phyloP scores from a whole-genome alignment of 192 early-diverging fungal species.

The Entrophospora sp. region DNA sequence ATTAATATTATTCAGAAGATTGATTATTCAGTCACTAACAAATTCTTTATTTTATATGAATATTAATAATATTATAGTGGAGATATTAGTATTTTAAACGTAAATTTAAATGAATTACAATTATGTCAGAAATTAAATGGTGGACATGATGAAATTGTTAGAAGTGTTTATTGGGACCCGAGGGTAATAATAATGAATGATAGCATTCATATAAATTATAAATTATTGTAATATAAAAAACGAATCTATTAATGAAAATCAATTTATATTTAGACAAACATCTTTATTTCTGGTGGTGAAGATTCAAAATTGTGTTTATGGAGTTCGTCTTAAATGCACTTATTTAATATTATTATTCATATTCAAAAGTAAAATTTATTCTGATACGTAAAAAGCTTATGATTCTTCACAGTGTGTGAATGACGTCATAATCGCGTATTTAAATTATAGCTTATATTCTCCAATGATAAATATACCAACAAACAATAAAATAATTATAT shows the following conservation, averaged over 20 bases:
- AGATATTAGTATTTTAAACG: slow-evolving; percentile 70
- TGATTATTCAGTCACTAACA: background rate
- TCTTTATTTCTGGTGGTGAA: slow-evolving; percentile 67
- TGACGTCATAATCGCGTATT: too few relatives aligned
- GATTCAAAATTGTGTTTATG: slow-evolving; percentile 68
- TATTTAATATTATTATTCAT: too few relatives aligned
- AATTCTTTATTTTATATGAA: background rate
- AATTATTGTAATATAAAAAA: background rate
- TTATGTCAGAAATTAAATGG: slow-evolving; percentile 66
- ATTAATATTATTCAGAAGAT: too few relatives aligned
- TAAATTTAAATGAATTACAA: slow-evolving; percentile 64
- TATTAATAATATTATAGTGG: slow-evolving; percentile 41
- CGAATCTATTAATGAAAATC: background rate
- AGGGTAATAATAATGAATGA: slow-evolving; percentile 27
- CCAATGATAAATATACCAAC: too few relatives aligned
- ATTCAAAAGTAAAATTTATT: too few relatives aligned
- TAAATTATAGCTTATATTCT: too few relatives aligned
- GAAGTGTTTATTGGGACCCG: slow-evolving; percentile 68
- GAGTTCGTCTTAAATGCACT: too few relatives aligned
- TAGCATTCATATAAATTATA: background rate
- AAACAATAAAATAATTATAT: too few relatives aligned
- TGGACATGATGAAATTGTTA: slow-evolving; percentile 81
- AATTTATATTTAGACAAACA: slow-evolving; percentile 3
- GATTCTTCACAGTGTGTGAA: too few relatives aligned
- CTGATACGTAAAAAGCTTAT: too few relatives aligned